Evolutionary conservation across 176 grass and related monocot genomes (phyloP).

Genomic region (Oropetium thomaeum): DNA sequence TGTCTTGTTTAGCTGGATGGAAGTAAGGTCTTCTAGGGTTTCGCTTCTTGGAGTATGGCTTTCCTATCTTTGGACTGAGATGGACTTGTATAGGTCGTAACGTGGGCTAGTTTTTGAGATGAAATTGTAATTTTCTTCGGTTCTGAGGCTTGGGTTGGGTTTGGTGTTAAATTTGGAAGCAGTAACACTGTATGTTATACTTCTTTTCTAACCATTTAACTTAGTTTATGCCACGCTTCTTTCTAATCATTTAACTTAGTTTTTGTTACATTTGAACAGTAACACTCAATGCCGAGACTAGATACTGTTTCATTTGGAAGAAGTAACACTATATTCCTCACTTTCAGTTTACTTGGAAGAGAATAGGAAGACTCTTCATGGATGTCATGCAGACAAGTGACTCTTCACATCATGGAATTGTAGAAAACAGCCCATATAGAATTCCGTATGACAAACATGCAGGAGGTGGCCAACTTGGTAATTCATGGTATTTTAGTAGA

Average conservation of each 20-base stretch:
- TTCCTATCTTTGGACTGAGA: neutral
- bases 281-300: neutral
- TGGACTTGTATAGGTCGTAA: neutral
- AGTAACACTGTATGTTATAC: neutral
- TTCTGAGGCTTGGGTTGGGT: neutral
- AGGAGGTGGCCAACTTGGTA: conserved; percentile 49
- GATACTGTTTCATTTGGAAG: conserved; percentile 22
- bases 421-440: conserved; percentile 68
- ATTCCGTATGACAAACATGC: conserved; percentile 35
- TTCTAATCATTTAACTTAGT: neutral
- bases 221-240: neutral
- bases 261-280: neutral
- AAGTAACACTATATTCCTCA: conserved; percentile 11
- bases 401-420: conserved; percentile 50
- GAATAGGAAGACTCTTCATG: conserved; percentile 24
- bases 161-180: neutral
- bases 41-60: neutral
- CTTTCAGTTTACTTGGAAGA: conserved; percentile 32
- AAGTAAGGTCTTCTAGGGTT: neutral
- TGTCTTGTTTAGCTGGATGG: neutral
- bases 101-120: neutral
- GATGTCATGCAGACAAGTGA: conserved; percentile 46
- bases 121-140: neutral
- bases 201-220: neutral
- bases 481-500: conserved; percentile 90